phyloP scores from a whole-genome alignment of 176 grass and related monocot genomes.

The Oryza meridionalis region DNA sequence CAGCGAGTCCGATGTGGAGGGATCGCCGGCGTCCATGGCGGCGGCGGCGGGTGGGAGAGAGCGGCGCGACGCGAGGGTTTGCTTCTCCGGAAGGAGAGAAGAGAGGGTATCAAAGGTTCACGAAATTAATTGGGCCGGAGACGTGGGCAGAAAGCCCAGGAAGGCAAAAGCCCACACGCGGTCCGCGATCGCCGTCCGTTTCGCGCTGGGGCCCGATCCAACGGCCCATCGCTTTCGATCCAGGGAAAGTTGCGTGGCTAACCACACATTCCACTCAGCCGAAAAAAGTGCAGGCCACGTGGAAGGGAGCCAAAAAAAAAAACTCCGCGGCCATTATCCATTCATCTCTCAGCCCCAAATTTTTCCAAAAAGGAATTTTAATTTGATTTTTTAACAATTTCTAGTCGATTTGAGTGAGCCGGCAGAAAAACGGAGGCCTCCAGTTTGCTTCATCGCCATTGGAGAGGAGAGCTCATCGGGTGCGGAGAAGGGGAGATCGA shows the following conservation, averaged over 20 bases:
- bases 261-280: not conserved
- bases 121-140: not conserved
- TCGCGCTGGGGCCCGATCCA: too few relatives aligned
- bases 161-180: not conserved
- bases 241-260: too few relatives aligned
- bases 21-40: slow-evolving; percentile 61
- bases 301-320: not conserved
- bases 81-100: not conserved
- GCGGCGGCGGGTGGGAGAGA: slow-evolving; percentile 29
- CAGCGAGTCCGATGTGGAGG: slow-evolving; percentile 44
- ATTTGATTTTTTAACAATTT: not conserved
- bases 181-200: too few relatives aligned
- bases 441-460: not conserved
- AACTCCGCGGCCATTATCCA: not conserved
- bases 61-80: slow-evolving; percentile 31
- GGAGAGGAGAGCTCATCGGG: slow-evolving; percentile 21
- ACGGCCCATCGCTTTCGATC: too few relatives aligned
- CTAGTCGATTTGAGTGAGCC: not conserved
- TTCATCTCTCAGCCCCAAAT: not conserved
- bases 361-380: too few relatives aligned
- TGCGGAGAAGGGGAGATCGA: slow-evolving; percentile 12
- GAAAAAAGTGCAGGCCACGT: not conserved
- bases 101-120: not conserved
- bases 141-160: not conserved
- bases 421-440: slow-evolving; percentile 11